Base-by-base conservation (phyloP, 2,329 filamentous ascomycete genomes). In the Tolypocladium album region DNA sequence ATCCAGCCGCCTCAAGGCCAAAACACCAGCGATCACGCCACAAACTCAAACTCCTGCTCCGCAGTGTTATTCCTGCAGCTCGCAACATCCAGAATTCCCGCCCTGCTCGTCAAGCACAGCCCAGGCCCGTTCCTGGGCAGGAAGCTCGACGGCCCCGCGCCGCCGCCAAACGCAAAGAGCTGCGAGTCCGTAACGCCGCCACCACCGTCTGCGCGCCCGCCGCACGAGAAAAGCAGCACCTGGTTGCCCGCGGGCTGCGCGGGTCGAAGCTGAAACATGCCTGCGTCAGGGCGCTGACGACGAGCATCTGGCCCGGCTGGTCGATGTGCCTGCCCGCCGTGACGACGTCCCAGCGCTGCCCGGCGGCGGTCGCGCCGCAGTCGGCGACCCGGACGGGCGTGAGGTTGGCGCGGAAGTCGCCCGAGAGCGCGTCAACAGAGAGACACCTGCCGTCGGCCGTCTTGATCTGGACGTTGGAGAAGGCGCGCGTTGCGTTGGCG, bases 241-340 rank as follows among this genome's bases (percentile, higher is more conserved):
- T 82, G 81, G 65, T 80, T 78, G 2, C 47, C 47, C 6, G 24
- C 15, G 12, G 47, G 27, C 47, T 24, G 15, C 47, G 47, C 27
- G 47, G 47, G 64, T 86, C 82, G 62, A 83, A 82, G 72, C 83
- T 85, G 65, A 83, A 72, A 66, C 82, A 85, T 52, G 82, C 82
- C 67, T 83, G 77, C 1, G 82, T 85, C 64, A 82, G 69, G 4
- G 79, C 80, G 73, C 77, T 85, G 52, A 84, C 82, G 43, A 85
- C 66, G 56, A 84, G 73, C 65, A 79, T 77, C 6, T 77, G 74
- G 42, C 75, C 74, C 45, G 73, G 65, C 39, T 70, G 72, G 64
- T 82, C 70, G 62, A 81, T 80, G 66, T 85, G 82, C 64, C 76
- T 75, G 27, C 82, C 82, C 8, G 72, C 67, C 0, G 78, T 80